phyloP scores from a whole-genome alignment of 192 early-diverging fungal species.

The Gamsiella multidivaricata region DNA sequence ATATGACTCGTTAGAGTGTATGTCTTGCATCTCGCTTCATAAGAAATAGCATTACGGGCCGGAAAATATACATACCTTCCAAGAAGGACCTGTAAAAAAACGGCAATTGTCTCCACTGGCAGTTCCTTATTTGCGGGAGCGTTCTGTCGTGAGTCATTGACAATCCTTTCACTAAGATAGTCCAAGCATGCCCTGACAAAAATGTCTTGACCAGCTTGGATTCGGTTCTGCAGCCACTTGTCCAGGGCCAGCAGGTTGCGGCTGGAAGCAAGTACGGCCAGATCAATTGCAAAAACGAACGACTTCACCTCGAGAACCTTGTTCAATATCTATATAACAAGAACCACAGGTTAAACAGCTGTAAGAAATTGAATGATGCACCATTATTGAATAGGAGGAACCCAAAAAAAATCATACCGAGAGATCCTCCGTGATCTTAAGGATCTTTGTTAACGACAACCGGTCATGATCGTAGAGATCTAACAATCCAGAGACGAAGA shows the following conservation, averaged over 20 bases:
- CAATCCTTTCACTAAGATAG: conserved; percentile 75
- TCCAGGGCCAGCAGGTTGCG: conserved; percentile 85
- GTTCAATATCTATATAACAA: conserved; percentile 67
- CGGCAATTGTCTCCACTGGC: conserved; percentile 71
- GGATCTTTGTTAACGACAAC: conserved; percentile 62
- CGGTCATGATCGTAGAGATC: conserved; percentile 81
- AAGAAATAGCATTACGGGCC: too few relatives aligned
- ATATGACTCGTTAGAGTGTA: not conserved
- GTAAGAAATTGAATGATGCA: not conserved
- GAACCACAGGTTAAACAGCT: too few relatives aligned
- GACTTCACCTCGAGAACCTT: conserved; percentile 76
- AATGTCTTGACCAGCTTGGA: conserved; percentile 67
- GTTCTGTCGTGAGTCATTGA: conserved; percentile 58
- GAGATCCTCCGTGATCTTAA: conserved; percentile 85
- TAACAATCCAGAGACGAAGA: conserved; percentile 72
- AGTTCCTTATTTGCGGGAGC: conserved; percentile 56
- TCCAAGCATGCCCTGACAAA: conserved; percentile 82
- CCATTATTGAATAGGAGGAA: not conserved
- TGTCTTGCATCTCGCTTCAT: too few relatives aligned
- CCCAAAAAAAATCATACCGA: conserved; percentile 62
- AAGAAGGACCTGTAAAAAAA: conserved; percentile 74
- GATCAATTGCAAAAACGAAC: conserved; percentile 78
- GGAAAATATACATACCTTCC: conserved; percentile 55
- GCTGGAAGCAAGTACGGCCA: conserved; percentile 82
- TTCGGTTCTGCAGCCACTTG: conserved; percentile 85